A percentile compares a stretch with the other conserved stretches of the same genome.
Evolutionary conservation across 2,329 filamentous ascomycete genomes (phyloP).

Genomic region (Myotisia sp.): DNA sequence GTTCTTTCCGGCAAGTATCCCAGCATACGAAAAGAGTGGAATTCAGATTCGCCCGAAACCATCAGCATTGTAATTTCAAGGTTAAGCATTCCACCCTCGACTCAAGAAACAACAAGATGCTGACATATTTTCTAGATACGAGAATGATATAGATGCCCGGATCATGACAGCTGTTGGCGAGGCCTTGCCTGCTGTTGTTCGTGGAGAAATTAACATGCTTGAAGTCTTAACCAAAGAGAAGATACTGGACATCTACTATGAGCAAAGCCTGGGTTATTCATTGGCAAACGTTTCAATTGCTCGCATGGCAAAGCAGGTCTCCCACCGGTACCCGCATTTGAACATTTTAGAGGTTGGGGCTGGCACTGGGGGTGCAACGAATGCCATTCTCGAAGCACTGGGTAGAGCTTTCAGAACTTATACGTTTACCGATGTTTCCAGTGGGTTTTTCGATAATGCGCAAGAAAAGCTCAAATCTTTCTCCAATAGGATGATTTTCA

Average conservation of each 20-base stretch:
- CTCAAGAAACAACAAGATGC: no score
- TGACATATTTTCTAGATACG: no score
- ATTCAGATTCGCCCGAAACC: no score
- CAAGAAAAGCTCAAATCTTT: constrained; percentile 18
- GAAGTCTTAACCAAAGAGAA: constrained; percentile 13
- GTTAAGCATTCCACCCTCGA: constrained; percentile 6
- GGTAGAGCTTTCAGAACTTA: constrained; percentile 25
- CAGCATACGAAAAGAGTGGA: no score
- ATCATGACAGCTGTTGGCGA: constrained; percentile 14
- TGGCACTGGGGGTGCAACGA: constrained; percentile 32
- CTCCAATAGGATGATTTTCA: constrained; percentile 21
- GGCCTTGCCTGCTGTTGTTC: constrained; percentile 20
- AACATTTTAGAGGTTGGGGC: constrained; percentile 33
- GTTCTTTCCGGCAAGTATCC: no score
- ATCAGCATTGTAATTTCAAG: background rate
- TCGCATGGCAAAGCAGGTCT: constrained; percentile 22
- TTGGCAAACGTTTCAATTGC: constrained; percentile 16
- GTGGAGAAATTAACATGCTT: constrained; percentile 20
- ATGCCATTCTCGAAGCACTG: constrained; percentile 21
- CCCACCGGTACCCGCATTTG: constrained; percentile 29
- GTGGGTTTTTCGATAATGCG: constrained; percentile 29
- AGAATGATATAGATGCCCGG: constrained; percentile 1
- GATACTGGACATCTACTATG: constrained; percentile 11
- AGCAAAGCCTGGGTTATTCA: constrained; percentile 6
- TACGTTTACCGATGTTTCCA: constrained; percentile 34